These are phyloP conservation scores for Saccharomyces eubayanus DNA, from an alignment of 805 yeast genomes.

Conservation along the genomic window DNA sequence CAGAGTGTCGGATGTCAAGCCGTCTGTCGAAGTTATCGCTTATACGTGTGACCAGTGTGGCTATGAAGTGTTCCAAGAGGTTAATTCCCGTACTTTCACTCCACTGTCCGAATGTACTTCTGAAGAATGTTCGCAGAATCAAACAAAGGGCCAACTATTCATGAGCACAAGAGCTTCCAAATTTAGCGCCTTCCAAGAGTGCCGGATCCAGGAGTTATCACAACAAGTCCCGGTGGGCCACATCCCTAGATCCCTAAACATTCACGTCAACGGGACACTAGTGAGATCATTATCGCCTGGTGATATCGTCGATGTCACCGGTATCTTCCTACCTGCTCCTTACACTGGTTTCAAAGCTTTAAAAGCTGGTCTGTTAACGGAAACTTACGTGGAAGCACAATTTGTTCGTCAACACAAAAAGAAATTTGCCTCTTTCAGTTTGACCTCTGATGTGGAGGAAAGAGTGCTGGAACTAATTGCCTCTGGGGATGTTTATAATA, in stretches of 20 bases:
- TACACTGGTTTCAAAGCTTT: slow-evolving; percentile 93
- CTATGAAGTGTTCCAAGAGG: slow-evolving; percentile 92
- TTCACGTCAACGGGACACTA: slow-evolving; percentile 86
- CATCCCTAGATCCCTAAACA: slow-evolving; percentile 78
- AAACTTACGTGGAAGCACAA: slow-evolving; percentile 87
- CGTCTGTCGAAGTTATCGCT: slow-evolving; percentile 82
- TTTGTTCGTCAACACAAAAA: slow-evolving; percentile 79
- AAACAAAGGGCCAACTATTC: slow-evolving; percentile 79
- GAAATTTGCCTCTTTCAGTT: slow-evolving; percentile 60
- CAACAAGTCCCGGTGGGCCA: slow-evolving; percentile 97
- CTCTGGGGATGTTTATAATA: slow-evolving; percentile 67
- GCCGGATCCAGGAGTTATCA: slow-evolving; percentile 87
- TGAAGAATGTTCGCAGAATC: slow-evolving; percentile 65
- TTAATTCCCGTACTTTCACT: slow-evolving; percentile 68
- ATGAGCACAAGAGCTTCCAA: slow-evolving; percentile 94
- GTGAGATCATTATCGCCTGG: slow-evolving; percentile 89
- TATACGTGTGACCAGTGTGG: slow-evolving; percentile 98
- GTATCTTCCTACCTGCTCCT: slow-evolving; percentile 88
- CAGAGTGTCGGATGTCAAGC: slow-evolving; percentile 92
- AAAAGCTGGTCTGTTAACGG: slow-evolving; percentile 87
- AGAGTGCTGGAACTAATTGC: slow-evolving; percentile 48
- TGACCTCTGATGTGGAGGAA: slow-evolving; percentile 47
- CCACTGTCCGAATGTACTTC: slow-evolving; percentile 89
- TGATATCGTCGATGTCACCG: slow-evolving; percentile 87
- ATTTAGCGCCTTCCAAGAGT: slow-evolving; percentile 91